Evolutionary conservation across 2,329 filamentous ascomycete species (phyloP).

Genomic region (Fusarium sp.): DNA sequence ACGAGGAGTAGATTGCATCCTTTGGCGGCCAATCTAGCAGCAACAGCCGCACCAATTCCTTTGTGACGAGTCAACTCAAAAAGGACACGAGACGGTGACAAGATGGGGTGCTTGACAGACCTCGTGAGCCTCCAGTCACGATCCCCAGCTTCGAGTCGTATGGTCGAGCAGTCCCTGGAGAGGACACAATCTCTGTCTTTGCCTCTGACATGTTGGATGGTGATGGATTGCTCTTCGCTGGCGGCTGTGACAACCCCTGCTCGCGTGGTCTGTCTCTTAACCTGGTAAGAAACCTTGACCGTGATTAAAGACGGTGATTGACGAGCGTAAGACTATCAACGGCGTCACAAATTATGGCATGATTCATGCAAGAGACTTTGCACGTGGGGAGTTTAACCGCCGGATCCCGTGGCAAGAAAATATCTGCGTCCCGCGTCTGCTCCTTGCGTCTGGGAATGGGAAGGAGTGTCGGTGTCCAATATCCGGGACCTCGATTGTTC

Average conservation of each 20-base stretch:
- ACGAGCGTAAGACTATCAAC: neutral
- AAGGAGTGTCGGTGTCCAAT: slow-evolving; percentile 4
- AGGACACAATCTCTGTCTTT: slow-evolving; percentile 32
- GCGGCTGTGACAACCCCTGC: neutral
- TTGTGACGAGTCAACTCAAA: slow-evolving; percentile 20
- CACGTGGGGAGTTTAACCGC: neutral
- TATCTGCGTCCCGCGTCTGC: neutral
- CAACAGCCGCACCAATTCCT: slow-evolving; percentile 72
- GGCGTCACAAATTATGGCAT: slow-evolving; percentile 7
- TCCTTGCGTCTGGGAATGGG: neutral
- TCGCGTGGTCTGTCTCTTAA: neutral
- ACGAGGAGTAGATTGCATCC: slow-evolving; percentile 70
- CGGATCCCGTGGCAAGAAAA: slow-evolving; percentile 8
- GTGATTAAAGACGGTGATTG: neutral
- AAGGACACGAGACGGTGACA: neutral
- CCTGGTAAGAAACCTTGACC: neutral
- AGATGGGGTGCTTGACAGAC: slow-evolving; percentile 26
- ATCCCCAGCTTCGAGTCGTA: slow-evolving; percentile 50
- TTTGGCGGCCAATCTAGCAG: slow-evolving; percentile 68
- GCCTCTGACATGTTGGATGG: slow-evolving; percentile 35
- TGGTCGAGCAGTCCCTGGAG: slow-evolving; percentile 33
- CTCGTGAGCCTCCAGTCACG: slow-evolving; percentile 50
- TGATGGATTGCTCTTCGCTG: neutral
- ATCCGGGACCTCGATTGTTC: neutral
- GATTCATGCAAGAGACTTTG: slow-evolving; percentile 2